Base-by-base conservation (phyloP, 345 rosid genomes). In the Theobroma cacao region DNA sequence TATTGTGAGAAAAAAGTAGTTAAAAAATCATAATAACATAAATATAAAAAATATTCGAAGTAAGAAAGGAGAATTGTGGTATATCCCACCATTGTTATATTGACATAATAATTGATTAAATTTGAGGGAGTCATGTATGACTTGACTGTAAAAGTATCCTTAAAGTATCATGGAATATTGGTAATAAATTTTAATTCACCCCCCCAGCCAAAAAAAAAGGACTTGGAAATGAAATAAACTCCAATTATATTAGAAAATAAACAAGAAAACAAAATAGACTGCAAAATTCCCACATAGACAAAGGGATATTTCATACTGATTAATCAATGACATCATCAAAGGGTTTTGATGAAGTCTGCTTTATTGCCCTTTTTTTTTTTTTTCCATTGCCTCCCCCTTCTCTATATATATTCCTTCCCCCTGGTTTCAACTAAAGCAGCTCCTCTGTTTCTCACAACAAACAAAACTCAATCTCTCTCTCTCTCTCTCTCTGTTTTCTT, bases 321-420 rank as follows among this genome's bases (percentile, higher is more conserved):
- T n/a, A 48, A 56, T 9, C 5, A 13, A 72, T 69, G 79, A 73
- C 77, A 22, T 70, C 68, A 77, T 60, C 1, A 6, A 65, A 26
- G 22, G 69, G 61, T 5, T 14, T 26, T 52, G 65, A 66, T 75
- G n/a, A 70, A 61, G 4, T 74, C 31, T 61, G n/a, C n/a, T n/a
- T n/a, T n/a, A n/a, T n/a, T n/a, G n/a, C 50, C 24, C 11, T 41
- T 41, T 48, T 26, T 26, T 28, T 30, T 17, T 31, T 7, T 12
- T 12, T 33, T 33, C 6, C 40, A 18, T 65, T 15, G 4, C 13
- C 52, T 30, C 18, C 70, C 38, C 63, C 30, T 50, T 18, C 61
- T 69, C 80, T 82, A 76, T 82, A 78, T 72, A 83, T 28, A 58
- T n/a, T 60, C 48, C 50, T 31, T 60, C 69, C 41, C 41, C 45